Percentiles rank a stretch among this genome's conserved stretches.
Evolutionary conservation across 768 basidiomycete genomes (phyloP).

Genomic region (Phanerochaete carnosa): DNA sequence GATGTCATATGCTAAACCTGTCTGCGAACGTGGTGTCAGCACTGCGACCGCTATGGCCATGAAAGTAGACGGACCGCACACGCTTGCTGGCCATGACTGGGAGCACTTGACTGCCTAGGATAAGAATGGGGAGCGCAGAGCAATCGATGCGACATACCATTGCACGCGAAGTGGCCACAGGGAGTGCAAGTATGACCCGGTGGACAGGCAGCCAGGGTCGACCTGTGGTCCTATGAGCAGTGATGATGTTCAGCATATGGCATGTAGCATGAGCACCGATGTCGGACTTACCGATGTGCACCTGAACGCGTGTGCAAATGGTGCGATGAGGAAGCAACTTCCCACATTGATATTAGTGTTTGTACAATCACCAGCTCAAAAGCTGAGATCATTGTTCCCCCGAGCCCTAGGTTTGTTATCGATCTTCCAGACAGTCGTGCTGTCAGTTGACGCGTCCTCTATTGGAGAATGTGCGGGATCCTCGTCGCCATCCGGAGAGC

Average conservation of each 20-base stretch:
- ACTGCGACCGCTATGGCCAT: not conserved
- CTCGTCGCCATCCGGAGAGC: not conserved
- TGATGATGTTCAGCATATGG: not conserved
- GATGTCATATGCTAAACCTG: not conserved
- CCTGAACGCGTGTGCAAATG: not conserved
- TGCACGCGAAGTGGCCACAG: not conserved
- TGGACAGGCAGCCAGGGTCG: not conserved
- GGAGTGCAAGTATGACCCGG: not conserved
- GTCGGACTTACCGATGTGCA: not conserved
- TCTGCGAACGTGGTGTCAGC: not conserved
- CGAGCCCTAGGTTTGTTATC: not conserved
- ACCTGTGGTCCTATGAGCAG: not conserved
- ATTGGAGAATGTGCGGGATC: not conserved
- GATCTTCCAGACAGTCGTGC: slow-evolving; percentile 3
- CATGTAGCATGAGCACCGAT: not conserved
- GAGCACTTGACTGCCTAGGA: not conserved
- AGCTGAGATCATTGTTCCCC: not conserved
- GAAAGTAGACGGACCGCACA: not conserved
- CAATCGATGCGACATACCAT: not conserved
- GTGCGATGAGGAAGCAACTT: not conserved
- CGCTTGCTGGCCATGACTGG: not conserved
- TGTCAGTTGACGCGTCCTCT: not conserved
- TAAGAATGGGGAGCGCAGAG: not conserved
- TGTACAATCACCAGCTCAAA: not conserved
- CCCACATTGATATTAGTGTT: not conserved